These are phyloP conservation scores for Russula virescens DNA, from an alignment of 768 basidiomycete genomes.

Conservation along the genomic window DNA sequence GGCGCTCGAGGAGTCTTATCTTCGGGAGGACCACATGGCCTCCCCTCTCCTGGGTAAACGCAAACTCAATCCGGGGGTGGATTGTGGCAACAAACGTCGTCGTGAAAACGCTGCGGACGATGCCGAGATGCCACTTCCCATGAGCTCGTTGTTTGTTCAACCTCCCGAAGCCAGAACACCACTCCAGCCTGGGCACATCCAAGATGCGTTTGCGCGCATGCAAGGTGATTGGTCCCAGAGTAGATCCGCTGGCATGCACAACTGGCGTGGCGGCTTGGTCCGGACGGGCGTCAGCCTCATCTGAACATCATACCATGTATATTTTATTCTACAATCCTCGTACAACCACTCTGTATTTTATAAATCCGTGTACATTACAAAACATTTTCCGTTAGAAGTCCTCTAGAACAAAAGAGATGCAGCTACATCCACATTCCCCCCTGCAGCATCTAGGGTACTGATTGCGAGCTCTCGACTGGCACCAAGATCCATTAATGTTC, in stretches of 20 bases:
- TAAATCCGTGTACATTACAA: conserved; percentile 25
- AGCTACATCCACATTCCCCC: conserved; percentile 83
- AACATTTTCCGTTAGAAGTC: not conserved
- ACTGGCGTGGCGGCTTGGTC: conserved; percentile 82
- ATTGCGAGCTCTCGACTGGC: conserved; percentile 75
- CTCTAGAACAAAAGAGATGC: conserved; percentile 76
- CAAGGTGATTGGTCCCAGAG: conserved; percentile 78
- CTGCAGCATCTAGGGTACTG: conserved; percentile 65
- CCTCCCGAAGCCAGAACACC: conserved; percentile 79
- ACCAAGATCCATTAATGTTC: conserved; percentile 69
- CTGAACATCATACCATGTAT: conserved; percentile 31
- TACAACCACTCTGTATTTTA: conserved; percentile 20
- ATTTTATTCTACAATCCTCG: conserved; percentile 1
- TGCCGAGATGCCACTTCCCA: conserved; percentile 54
- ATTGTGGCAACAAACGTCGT: conserved; percentile 44
- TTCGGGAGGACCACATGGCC: conserved; percentile 55
- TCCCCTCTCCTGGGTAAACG: conserved; percentile 67
- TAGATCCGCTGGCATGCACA: conserved; percentile 80
- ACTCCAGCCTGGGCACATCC: conserved; percentile 77
- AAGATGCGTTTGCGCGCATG: conserved; percentile 88
- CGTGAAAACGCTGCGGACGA: conserved; percentile 53
- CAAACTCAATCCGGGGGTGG: conserved; percentile 40
- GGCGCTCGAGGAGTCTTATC: conserved; percentile 64
- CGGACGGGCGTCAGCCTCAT: conserved; percentile 78
- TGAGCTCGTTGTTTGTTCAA: conserved; percentile 71